phyloP scores from a whole-genome alignment of 78 protist species.

The Dictyostelium firmibasis region DNA sequence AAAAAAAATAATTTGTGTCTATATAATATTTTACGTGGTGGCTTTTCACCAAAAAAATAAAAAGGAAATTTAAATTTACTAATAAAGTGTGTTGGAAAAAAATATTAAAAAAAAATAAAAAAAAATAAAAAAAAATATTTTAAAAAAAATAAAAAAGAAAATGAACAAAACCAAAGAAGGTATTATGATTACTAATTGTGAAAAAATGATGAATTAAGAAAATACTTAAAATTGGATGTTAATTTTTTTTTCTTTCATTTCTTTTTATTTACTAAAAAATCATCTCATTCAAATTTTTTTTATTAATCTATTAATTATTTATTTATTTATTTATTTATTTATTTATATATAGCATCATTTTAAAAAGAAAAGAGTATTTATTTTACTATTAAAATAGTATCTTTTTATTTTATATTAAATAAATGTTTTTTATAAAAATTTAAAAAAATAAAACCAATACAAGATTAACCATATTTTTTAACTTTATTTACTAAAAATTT shows the following conservation, averaged over 20 bases:
- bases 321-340: no score
- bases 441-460: neutral
- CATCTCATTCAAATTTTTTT: neutral
- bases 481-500: no score
- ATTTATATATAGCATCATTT: neutral
- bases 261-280: no score
- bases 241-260: no score
- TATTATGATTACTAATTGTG: neutral
- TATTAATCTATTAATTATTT: no score
- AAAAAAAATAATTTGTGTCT: no score
- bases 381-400: neutral
- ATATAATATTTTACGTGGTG: no score
- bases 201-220: neutral
- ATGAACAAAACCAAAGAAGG: neutral
- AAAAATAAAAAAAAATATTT: no score
- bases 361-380: neutral
- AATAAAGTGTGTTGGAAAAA: neutral
- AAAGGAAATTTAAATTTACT: neutral
- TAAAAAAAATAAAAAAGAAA: no score
- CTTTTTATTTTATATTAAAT: neutral
- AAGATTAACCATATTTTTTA: neutral
- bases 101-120: no score
- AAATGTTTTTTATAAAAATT: neutral
- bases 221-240: no score
- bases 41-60: neutral